These are phyloP conservation scores for Aureoboletus auriporus DNA, from an alignment of 768 basidiomycete genomes.

Conservation along the genomic window DNA sequence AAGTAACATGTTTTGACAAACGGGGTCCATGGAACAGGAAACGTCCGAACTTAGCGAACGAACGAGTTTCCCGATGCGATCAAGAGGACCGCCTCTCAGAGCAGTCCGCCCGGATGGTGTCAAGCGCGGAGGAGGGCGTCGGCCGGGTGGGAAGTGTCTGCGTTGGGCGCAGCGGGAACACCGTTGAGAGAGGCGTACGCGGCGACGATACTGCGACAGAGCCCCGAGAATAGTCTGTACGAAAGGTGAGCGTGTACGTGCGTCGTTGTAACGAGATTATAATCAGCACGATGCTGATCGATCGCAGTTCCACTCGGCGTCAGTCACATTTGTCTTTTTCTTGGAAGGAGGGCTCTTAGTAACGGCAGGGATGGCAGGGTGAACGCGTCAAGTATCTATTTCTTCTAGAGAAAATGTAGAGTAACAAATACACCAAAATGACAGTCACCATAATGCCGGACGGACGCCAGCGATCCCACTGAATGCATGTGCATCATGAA, in stretches of 20 bases:
- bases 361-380: too few relatives aligned
- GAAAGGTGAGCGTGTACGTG: background rate
- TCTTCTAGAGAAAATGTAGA: too few relatives aligned
- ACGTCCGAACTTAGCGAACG: background rate
- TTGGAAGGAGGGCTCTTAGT: constrained; percentile 13
- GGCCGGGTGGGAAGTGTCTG: constrained; percentile 12
- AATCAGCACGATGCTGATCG: constrained; percentile 17
- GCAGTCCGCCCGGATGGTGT: constrained; percentile 5
- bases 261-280: background rate
- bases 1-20: constrained; percentile 26
- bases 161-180: constrained; percentile 6
- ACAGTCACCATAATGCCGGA: too few relatives aligned
- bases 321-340: constrained; percentile 19
- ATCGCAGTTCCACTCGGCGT: constrained; percentile 18
- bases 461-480: too few relatives aligned
- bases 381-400: too few relatives aligned
- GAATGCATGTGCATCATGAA: background rate
- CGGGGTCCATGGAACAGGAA: constrained; percentile 10
- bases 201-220: constrained; percentile 16
- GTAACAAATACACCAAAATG: too few relatives aligned
- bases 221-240: constrained; percentile 18
- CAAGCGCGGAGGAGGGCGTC: constrained; percentile 19
- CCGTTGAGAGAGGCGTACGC: constrained; percentile 21
- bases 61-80: constrained; percentile 23
- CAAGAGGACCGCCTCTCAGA: constrained; percentile 17